Evolutionary conservation across 2,329 filamentous ascomycete genomes (phyloP).

Genomic region (Knoxdaviesia capensis): DNA sequence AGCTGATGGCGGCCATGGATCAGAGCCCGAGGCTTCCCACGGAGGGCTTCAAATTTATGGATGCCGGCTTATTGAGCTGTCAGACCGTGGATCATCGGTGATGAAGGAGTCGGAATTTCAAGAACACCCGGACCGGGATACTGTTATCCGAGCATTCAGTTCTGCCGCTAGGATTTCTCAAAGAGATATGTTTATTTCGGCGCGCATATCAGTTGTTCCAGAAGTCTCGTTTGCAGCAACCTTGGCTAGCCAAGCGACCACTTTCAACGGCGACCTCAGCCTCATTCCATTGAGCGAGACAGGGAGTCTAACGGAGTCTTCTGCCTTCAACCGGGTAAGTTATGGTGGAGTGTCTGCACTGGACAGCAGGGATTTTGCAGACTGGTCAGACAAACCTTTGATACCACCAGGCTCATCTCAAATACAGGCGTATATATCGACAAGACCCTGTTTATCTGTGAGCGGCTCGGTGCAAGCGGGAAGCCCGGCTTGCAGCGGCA

Average conservation of each 20-base stretch:
- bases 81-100: slow-evolving; percentile 81
- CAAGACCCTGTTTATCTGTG: too few species aligned
- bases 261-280: slow-evolving; percentile 52
- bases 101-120: slow-evolving; percentile 81
- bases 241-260: slow-evolving; percentile 46
- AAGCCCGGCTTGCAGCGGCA: too few species aligned
- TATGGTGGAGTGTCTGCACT: too few species aligned
- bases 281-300: slow-evolving; percentile 82
- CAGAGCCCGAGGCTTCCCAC: slow-evolving; percentile 5
- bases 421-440: too few species aligned
- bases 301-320: slow-evolving; percentile 46
- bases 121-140: slow-evolving; percentile 48
- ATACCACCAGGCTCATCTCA: too few species aligned
- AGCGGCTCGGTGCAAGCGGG: too few species aligned
- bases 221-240: slow-evolving; percentile 63
- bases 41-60: slow-evolving; percentile 56
- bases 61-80: slow-evolving; percentile 69
- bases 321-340: too few species aligned
- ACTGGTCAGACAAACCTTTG: too few species aligned
- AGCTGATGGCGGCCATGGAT: neutral
- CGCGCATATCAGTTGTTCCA: slow-evolving; percentile 62
- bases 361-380: too few species aligned
- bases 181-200: slow-evolving; percentile 64
- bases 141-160: slow-evolving; percentile 50
- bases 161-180: slow-evolving; percentile 78